Base-by-base conservation (phyloP, 768 basidiomycete genomes). In the Tulasnella sp. region DNA sequence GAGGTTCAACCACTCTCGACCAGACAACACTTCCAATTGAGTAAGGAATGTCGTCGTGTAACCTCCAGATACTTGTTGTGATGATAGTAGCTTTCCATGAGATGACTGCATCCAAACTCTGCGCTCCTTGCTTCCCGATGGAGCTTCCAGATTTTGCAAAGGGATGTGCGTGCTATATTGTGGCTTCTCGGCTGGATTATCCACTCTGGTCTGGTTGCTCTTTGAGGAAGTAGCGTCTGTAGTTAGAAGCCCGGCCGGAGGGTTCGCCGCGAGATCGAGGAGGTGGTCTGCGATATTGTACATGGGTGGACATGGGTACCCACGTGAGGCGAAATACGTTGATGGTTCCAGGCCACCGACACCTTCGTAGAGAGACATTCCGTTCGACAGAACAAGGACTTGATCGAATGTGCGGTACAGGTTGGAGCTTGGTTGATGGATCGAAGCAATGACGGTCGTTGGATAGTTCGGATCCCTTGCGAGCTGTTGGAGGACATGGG, bases 221-320 rank as follows among this genome's bases (percentile, higher is more conserved):
- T 38, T 38, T 38, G 34, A 38, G 7, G 34, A 38, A 15, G 5
- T 38, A 38, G 34, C 5, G 15, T 38, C 34, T 38, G 7, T 5
- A 15, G 34, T 7, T 7, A 27, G 22, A 49, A 55, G 12, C 25
- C 29, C 17, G 3, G 75, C 71, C 12, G 80, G 78, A 0, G 81
- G 76, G 50, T 81, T 80, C 65, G 81, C 84, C 1, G 92, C 92
- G 53, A 97, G 78, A 64, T 96, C 92, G 21, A 97, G 76, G 10
- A 96, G 77, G 66, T 93, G 88, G 68, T 97, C 93, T 0, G 93
- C 92, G 17, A 93, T 79, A 65, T 96, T 96, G 73, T 93, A 92
- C 0, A 89, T 91, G 50, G 81, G 76, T 7, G 80, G 84, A 66
- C 83, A 90, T 9, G 77, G 71, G 43, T 61, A 63, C 4, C 77